Conservation (phyloP, 1,284 basidiomycete genomes). For the Cryptococcus floricola region DNA sequence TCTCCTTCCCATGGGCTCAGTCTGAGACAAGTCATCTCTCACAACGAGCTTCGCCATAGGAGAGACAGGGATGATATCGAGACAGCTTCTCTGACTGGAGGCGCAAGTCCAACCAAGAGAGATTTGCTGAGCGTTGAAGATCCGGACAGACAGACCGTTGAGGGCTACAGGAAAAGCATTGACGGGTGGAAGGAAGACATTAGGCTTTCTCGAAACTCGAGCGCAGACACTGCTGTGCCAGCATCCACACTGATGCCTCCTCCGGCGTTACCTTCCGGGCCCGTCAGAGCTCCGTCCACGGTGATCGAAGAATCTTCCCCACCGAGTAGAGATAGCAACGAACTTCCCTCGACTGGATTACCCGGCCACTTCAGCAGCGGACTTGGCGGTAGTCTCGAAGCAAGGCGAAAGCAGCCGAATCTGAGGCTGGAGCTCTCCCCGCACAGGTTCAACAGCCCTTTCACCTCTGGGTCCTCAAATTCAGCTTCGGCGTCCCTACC, state of each 20-base stretch:
- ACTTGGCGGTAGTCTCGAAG: constrained; percentile 30
- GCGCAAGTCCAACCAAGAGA: no score
- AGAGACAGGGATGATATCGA: constrained; percentile 5
- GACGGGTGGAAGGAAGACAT: no score
- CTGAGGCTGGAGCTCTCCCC: constrained; percentile 46
- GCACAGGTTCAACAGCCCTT: constrained; percentile 19
- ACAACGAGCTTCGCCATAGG: constrained; percentile 27
- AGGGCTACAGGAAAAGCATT: no score
- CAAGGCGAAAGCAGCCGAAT: constrained; percentile 43
- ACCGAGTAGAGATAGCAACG: no score
- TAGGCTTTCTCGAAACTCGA: constrained; percentile 17
- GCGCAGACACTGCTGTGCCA: constrained; percentile 10
- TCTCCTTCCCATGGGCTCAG: no score
- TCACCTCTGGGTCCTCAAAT: constrained; percentile 9
- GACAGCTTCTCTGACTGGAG: constrained; percentile 12
- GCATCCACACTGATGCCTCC: not conserved
- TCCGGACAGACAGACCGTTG: no score
- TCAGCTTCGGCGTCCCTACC: not conserved
- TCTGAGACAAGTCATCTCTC: constrained; percentile 29
- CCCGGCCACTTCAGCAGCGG: constrained; percentile 14
- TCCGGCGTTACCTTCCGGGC: constrained; percentile 10
- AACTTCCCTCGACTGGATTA: not conserved
- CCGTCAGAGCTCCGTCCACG: constrained; percentile 19
- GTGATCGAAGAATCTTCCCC: constrained; percentile 22
- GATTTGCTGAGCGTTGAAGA: no score